Base-by-base conservation (phyloP, 2,329 filamentous ascomycete genomes). In the Orbilia ellipsospora region DNA sequence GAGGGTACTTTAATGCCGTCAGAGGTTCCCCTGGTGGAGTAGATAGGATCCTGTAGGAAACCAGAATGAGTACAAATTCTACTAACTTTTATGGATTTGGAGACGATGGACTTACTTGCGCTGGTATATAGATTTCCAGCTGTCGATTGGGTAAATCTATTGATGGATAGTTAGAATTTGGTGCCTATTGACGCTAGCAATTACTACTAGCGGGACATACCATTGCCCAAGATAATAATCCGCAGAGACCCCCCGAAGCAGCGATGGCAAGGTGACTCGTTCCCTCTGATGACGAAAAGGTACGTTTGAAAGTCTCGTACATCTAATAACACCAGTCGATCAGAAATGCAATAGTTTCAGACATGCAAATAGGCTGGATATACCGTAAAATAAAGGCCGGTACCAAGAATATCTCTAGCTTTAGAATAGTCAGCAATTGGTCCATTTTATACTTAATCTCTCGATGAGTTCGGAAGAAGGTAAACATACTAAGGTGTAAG, bases 361-460 rank as follows among this genome's bases (percentile, higher is more conserved):
- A 36, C 31, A 36, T 36, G 31, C 8, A 7, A 7, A 36, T 10
- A 36, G 31, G 31, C 68, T 59, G 45, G 8, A 54, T 73, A 54
- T 77, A 80, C 79, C 55, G 92, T 92, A 81, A 96, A 96, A 82
- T 96, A 96, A 70, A 94, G 92, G 31, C 89, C 88, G 0, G 92
- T 96, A 64, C 92, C 92, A 74, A 95, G 85, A 0, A 92, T 94
- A 82, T 96, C 92, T 75, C 92, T 88, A 80, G 94, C 91, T 92
- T 77, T 26, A 45, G 50, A 18, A 64, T 23, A 15, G 15, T 50
- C 42, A 54, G 16, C 31, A 26, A 20, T 23, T 15, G n/a, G 15
- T 42, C 67, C 15, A 40, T 13, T 15, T 18, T n/a, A 16, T 8
- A 48, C 28, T 18, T 13, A 31, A 2, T 36, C 15, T 15, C 13